Conservation (phyloP, 164 flowering plant species). For the Cinnamomum chago region DNA sequence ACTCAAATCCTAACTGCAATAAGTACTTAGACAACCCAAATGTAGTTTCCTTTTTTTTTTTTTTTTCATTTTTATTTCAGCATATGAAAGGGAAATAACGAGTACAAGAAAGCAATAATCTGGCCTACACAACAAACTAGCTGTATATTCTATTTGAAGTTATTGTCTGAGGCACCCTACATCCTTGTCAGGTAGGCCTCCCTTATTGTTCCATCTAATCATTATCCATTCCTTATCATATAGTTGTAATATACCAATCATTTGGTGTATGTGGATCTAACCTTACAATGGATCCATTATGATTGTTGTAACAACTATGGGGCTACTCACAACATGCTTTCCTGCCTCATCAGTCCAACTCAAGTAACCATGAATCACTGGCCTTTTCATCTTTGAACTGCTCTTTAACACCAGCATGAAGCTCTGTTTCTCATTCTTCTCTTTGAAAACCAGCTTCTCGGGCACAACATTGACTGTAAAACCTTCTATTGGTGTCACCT, state of each 20-base stretch:
- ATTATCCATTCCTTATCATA: not conserved
- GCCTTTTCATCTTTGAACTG: conserved; percentile 17
- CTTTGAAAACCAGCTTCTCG: conserved; percentile 32
- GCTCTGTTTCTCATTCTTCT: conserved; percentile 38
- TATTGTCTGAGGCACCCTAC: too few relatives aligned
- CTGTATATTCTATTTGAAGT: too few relatives aligned
- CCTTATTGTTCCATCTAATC: not conserved
- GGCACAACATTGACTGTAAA: conserved; percentile 46
- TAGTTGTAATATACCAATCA: not conserved
- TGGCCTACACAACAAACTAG: too few relatives aligned
- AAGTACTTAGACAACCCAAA: too few relatives aligned
- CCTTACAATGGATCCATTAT: conserved; percentile 4
- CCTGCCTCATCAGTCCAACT: conserved; percentile 46
- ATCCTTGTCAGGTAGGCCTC: too few relatives aligned
- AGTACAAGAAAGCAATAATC: too few relatives aligned
- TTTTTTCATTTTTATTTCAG: too few relatives aligned
- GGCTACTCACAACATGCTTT: conserved; percentile 50
- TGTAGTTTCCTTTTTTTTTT: too few relatives aligned
- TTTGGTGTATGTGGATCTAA: not conserved
- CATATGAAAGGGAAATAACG: too few relatives aligned
- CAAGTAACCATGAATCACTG: conserved; percentile 37
- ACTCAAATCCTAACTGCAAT: too few relatives aligned
- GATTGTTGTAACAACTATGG: conserved; percentile 49
- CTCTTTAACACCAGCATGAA: conserved; percentile 38
- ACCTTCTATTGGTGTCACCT: conserved; percentile 33